Conservation (phyloP, 2,329 filamentous ascomycete genomes). For the Zasmidium angulare region DNA sequence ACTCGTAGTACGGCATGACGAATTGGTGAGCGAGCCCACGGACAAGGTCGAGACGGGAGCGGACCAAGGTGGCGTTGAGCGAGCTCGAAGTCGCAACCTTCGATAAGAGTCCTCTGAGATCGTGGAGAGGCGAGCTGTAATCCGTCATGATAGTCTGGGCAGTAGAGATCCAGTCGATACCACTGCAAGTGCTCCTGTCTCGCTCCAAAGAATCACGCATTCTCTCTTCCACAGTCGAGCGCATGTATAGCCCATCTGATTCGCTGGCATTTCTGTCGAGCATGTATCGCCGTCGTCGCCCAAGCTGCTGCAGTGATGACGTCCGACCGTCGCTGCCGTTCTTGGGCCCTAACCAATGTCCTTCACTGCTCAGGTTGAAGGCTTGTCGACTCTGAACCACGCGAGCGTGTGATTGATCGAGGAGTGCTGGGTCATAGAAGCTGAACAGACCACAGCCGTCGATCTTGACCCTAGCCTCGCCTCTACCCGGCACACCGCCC, state of each 20-base stretch:
- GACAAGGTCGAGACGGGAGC: slow-evolving; percentile 4
- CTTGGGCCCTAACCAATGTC: slow-evolving; percentile 39
- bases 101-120: slow-evolving; percentile 24
- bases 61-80: slow-evolving; percentile 1
- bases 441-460: slow-evolving; percentile 47
- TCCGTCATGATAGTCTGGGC: slow-evolving; percentile 45
- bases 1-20: slow-evolving; percentile 48
- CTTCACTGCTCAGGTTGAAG: slow-evolving; percentile 46
- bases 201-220: slow-evolving; percentile 17
- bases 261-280: slow-evolving; percentile 22
- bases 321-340: slow-evolving; percentile 24
- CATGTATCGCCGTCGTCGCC: slow-evolving; percentile 24
- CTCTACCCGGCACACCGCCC: slow-evolving; percentile 42
- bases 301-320: slow-evolving; percentile 34
- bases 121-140: slow-evolving; percentile 38
- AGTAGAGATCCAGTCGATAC: slow-evolving; percentile 48
- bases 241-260: slow-evolving; percentile 27
- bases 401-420: slow-evolving; percentile 34
- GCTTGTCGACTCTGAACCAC: slow-evolving; percentile 34
- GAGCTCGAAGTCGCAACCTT: slow-evolving; percentile 26
- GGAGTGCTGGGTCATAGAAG: slow-evolving; percentile 46
- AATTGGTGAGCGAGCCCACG: slow-evolving; percentile 45
- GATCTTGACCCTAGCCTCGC: slow-evolving; percentile 44
- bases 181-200: slow-evolving; percentile 23
- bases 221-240: slow-evolving; percentile 17